Evolutionary conservation across 2,329 filamentous ascomycete species (phyloP).

Genomic region (Leptoxyphium fumago): DNA sequence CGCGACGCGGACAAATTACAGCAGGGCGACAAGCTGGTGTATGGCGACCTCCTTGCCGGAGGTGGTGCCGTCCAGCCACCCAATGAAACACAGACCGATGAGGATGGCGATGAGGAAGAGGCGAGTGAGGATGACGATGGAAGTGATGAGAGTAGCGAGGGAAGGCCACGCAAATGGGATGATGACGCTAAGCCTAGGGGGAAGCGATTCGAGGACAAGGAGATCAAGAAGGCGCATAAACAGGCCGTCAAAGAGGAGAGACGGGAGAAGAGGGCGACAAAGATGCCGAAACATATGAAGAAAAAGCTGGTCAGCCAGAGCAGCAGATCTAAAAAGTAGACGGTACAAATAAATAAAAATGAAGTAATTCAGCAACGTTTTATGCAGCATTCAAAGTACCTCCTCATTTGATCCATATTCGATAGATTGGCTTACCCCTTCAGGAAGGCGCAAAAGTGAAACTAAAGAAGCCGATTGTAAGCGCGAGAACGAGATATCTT

Average conservation of each 20-base stretch:
- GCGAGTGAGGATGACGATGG: conserved; percentile 27
- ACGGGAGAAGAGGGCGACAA: conserved; percentile 79
- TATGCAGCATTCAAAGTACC: no score
- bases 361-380: no score
- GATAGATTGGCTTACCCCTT: neutral
- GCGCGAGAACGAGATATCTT: no score
- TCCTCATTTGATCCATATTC: neutral
- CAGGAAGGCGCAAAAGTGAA: neutral
- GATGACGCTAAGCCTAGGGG: conserved; percentile 55
- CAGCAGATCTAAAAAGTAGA: conserved; percentile 47
- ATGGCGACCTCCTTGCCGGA: conserved; percentile 68
- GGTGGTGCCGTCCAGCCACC: conserved; percentile 32
- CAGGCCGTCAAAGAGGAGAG: conserved; percentile 88
- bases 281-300: conserved; percentile 94
- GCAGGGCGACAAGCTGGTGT: conserved; percentile 63
- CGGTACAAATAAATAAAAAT: no score
- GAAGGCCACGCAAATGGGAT: conserved; percentile 29
- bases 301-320: conserved; percentile 59
- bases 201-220: conserved; percentile 81
- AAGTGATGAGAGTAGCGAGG: conserved; percentile 13
- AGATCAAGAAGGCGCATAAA: conserved; percentile 80
- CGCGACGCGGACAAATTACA: conserved; percentile 69
- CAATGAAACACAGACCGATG: conserved; percentile 14
- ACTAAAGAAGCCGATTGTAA: no score
- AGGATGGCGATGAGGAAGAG: conserved; percentile 17